Conservation (phyloP, 805 yeast species). For the Saccharomyces kudriavzevii region DNA sequence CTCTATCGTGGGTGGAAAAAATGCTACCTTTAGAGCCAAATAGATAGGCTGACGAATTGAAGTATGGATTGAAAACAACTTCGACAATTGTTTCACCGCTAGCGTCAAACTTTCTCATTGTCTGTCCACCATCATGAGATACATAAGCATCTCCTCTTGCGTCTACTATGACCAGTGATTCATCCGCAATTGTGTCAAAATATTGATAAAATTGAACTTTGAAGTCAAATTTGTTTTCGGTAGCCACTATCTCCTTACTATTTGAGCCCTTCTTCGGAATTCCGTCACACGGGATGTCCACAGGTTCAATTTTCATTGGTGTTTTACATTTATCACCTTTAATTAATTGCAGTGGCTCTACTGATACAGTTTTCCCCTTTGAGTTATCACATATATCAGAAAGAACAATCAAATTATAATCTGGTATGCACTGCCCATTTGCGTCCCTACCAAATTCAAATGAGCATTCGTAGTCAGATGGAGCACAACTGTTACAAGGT, state of each 20-base stretch:
- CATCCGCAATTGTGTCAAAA: conserved; percentile 41
- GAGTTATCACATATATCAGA: conserved; percentile 15
- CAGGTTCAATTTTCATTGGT: conserved; percentile 21
- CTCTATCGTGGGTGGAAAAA: conserved; percentile 62
- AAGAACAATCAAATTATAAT: conserved; percentile 13
- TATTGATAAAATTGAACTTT: conserved; percentile 47
- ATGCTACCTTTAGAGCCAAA: conserved; percentile 44
- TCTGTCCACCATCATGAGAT: conserved; percentile 63
- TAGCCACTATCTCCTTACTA: conserved; percentile 30
- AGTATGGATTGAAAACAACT: conserved; percentile 52
- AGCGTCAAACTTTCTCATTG: conserved; percentile 36
- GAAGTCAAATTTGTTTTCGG: conserved; percentile 44
- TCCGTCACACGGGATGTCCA: conserved; percentile 22
- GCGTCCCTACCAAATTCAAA: conserved; percentile 37
- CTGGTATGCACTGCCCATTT: conserved; percentile 43
- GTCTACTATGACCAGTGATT: conserved; percentile 58
- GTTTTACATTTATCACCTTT: conserved; percentile 18
- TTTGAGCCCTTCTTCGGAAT: conserved; percentile 2
- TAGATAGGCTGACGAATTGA: conserved; percentile 25
- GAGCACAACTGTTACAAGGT: conserved; percentile 52
- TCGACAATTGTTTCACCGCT: conserved; percentile 38
- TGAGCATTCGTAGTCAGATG: conserved; percentile 64
- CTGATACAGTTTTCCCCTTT: conserved; percentile 4
- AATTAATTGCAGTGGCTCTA: conserved; percentile 14
- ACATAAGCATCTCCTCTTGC: conserved; percentile 47